Percentiles rank a stretch among this genome's conserved stretches.
phyloP scores from a whole-genome alignment of 2,329 filamentous ascomycete species.

The Colletotrichum noveboracense region DNA sequence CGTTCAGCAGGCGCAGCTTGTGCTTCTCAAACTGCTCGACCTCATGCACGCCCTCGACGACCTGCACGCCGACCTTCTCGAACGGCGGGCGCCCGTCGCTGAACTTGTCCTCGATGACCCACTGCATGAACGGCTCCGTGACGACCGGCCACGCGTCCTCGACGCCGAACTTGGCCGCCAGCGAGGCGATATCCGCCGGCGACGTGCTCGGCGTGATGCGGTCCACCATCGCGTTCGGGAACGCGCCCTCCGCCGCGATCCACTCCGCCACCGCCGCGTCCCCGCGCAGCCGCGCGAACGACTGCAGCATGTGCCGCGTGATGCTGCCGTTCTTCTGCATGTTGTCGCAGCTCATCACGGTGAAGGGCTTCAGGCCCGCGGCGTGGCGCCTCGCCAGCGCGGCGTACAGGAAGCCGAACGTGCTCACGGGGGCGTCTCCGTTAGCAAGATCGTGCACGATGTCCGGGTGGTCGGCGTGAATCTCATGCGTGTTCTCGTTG shows the following conservation, averaged over 20 bases:
- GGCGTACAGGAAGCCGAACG: constrained; percentile 58
- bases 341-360: constrained; percentile 61
- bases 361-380: constrained; percentile 55
- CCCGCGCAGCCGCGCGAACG: constrained; percentile 49
- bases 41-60: constrained; percentile 54
- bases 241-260: constrained; percentile 51
- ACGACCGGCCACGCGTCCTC: constrained; percentile 59
- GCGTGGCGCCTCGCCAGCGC: constrained; percentile 50
- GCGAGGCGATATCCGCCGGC: constrained; percentile 45
- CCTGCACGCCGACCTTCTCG: constrained; percentile 57
- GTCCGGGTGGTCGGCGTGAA: constrained; percentile 51
- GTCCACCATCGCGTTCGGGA: constrained; percentile 63
- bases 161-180: constrained; percentile 50
- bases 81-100: constrained; percentile 55
- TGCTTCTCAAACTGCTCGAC: constrained; percentile 62
- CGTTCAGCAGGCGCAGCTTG: constrained; percentile 61
- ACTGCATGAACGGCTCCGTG: constrained; percentile 61
- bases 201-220: constrained; percentile 59
- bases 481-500: constrained; percentile 62
- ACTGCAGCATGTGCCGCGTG: constrained; percentile 55
- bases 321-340: constrained; percentile 63
- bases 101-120: constrained; percentile 60
- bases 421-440: constrained; percentile 47
- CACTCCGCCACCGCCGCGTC: constrained; percentile 53
- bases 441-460: constrained; percentile 54